Percentiles rank a stretch among this genome's conserved stretches.
Evolutionary conservation across 2,329 filamentous ascomycete species (phyloP).

Genomic region (Ceratocystiopsis minuta): DNA sequence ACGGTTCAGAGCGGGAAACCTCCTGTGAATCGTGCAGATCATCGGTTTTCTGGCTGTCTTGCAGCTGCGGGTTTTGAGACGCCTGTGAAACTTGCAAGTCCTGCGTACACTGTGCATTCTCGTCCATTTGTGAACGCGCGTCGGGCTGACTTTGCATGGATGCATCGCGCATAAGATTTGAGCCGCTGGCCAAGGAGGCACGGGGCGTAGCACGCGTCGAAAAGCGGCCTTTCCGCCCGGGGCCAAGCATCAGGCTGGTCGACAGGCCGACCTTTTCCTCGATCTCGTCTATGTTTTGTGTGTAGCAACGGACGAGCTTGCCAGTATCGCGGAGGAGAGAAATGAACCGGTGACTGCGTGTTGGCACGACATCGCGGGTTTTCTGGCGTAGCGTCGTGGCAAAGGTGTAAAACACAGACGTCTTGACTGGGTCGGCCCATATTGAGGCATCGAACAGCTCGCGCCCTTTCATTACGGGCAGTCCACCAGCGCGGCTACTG

Average conservation of each 20-base stretch:
- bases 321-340: constrained; percentile 46
- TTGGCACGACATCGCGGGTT: constrained; percentile 43
- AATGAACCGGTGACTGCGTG: constrained; percentile 50
- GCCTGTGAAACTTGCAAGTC: background rate
- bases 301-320: constrained; percentile 54
- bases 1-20: no score
- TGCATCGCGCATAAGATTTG: no score
- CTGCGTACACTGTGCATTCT: no score
- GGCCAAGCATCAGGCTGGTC: constrained; percentile 41
- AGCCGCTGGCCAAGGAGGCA: background rate
- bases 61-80: background rate
- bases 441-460: constrained; percentile 56
- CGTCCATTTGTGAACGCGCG: no score
- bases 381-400: constrained; percentile 49
- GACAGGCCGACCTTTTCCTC: constrained; percentile 52
- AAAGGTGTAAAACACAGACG: constrained; percentile 56
- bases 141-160: no score
- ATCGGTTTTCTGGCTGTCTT: no score
- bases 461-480: constrained; percentile 49
- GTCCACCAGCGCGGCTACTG: constrained; percentile 7
- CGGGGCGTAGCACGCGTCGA: constrained; percentile 18
- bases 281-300: constrained; percentile 58
- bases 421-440: constrained; percentile 49
- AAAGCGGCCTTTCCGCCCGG: constrained; percentile 43
- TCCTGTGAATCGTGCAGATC: no score